Evolutionary conservation across 2,329 filamentous ascomycete species (phyloP), one percentile per base, ranked within the genome.

Genomic region (Pyrenochaeta sp.): DNA sequence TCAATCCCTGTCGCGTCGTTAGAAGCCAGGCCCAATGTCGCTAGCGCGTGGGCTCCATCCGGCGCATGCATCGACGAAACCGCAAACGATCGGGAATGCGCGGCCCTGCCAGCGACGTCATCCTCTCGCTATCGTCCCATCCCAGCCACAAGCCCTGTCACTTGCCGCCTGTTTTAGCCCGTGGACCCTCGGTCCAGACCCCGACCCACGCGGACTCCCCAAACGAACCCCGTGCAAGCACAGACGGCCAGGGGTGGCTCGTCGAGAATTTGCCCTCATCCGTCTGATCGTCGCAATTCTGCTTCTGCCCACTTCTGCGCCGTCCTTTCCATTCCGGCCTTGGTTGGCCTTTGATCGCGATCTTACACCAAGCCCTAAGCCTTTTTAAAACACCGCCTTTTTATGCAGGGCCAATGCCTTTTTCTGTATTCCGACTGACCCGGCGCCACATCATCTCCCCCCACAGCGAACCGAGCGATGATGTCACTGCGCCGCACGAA

Each of bases 51-150:
- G 32, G 13, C 10, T 46, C 27, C n/a, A 58, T 54, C 30, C 25
- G 5, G 13, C 2, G 12, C 34, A 48, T 37, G 32, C 61, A 70
- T 69, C 67, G 66, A 57, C 58, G 42, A 60, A 50, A 52, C 24
- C 13, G 42, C 6, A 28, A 22, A 19, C 24, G 42, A 44, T 44
- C 42, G 42, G 24, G 12, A 12, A 15, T 2, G 24, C 24, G 42
- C 42, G 46, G 43, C n/a, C n/a, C n/a, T n/a, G 45, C 36, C 25
- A 19, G 13, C 65, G 58, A 69, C 67, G 67, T 69, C 64, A 64
- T 45, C 13, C 40, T 13, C 43, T 49, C 48, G 37, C 49, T 40
- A 10, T 42, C 28, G 22, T n/a, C 39, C 49, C 44, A 46, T 43
- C 49, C 50, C 58, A 59, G 58, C 62, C 62, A 58, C 61, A 57